These are phyloP conservation scores for Akanthomyces dipterigenus DNA, from an alignment of 2,329 filamentous ascomycete genomes.

Conservation along the genomic window DNA sequence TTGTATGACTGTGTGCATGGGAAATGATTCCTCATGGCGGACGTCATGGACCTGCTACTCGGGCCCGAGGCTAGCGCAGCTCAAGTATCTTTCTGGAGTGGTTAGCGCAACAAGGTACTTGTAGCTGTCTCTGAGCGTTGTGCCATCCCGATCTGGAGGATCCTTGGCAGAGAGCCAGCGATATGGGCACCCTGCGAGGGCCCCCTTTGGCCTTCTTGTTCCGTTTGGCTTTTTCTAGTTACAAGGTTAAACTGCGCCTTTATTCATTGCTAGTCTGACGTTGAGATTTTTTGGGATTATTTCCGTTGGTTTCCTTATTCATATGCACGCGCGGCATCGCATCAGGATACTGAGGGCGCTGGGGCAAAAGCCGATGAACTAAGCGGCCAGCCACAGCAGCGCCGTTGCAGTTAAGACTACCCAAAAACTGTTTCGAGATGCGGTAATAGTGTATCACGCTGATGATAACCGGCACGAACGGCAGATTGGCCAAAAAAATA, in stretches of 20 bases:
- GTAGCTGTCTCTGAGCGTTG: not conserved
- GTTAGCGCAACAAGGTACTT: not conserved
- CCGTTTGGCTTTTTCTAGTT: not conserved
- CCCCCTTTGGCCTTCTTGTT: no score
- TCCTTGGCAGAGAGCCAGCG: not conserved
- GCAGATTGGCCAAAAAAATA: not conserved
- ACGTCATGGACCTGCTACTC: not conserved
- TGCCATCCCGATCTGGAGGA: slow-evolving; percentile 2
- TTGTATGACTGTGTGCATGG: not conserved
- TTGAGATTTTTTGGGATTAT: no score
- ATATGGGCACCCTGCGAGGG: not conserved
- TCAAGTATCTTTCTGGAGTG: slow-evolving; percentile 5
- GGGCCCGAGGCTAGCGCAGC: not conserved
- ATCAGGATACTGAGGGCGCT: no score
- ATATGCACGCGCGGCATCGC: no score
- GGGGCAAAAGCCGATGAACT: no score
- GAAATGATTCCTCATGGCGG: slow-evolving; percentile 12
- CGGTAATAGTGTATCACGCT: not conserved
- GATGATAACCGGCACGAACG: not conserved
- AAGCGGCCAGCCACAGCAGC: no score
- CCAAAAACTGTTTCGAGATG: not conserved
- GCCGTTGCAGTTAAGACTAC: no score
- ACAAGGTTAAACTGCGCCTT: not conserved
- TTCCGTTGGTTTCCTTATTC: no score
- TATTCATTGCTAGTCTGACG: no score